A percentile compares a stretch with the other conserved stretches of the same genome.
Evolutionary conservation across 768 basidiomycete species (phyloP).

Genomic region (Lentinula edodes): DNA sequence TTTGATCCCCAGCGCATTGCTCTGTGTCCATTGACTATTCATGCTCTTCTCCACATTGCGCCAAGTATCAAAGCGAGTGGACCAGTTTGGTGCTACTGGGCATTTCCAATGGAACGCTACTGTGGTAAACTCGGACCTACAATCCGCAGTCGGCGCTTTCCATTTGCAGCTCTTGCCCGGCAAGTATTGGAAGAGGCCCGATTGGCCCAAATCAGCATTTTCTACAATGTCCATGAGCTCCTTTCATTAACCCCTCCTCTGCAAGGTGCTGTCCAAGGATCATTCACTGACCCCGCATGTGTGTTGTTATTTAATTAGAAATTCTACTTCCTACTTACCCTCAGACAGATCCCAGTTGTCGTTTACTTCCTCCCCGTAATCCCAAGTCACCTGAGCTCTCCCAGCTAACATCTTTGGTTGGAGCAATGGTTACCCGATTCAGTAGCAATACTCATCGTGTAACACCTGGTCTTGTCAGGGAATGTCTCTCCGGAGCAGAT

Average conservation of each 20-base stretch:
- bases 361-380: conserved; percentile 22
- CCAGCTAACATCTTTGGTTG: too few relatives aligned
- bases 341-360: conserved; percentile 22
- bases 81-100: conserved; percentile 20
- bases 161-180: conserved; percentile 11
- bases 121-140: conserved; percentile 13
- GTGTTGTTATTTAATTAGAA: not conserved
- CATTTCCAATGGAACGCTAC: conserved; percentile 19
- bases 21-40: conserved; percentile 15
- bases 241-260: not conserved
- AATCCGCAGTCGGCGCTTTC: conserved; percentile 13
- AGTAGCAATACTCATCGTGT: too few relatives aligned
- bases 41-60: conserved; percentile 18
- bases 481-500: too few relatives aligned
- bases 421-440: too few relatives aligned
- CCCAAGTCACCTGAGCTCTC: too few relatives aligned
- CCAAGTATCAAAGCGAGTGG: conserved; percentile 12
- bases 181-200: conserved; percentile 10
- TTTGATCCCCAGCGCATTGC: conserved; percentile 9
- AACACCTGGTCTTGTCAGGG: too few relatives aligned
- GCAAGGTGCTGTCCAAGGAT: not conserved
- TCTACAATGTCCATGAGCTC: not conserved
- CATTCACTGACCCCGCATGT: too few relatives aligned
- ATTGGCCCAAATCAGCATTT: conserved; percentile 13
- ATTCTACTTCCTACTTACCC: too few relatives aligned